Evolutionary conservation across 1,284 basidiomycete genomes (phyloP).

Genomic region (Xerocomus nothofagi): DNA sequence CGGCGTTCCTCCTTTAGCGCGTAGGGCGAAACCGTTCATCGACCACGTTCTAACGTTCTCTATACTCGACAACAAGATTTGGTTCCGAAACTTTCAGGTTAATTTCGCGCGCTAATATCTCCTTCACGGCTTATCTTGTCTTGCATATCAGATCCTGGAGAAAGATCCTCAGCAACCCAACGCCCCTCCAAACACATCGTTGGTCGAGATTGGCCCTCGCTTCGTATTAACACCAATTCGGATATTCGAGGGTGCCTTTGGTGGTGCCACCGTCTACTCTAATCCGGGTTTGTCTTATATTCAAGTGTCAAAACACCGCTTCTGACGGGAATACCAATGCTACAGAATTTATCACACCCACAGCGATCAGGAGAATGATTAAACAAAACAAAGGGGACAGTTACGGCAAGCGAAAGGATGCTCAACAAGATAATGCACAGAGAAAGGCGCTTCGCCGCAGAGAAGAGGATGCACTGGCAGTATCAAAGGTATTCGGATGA

Average conservation of each 20-base stretch:
- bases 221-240: slow-evolving; percentile 98
- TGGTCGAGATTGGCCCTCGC: slow-evolving; percentile 95
- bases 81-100: slow-evolving; percentile 99
- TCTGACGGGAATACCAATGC: slow-evolving; percentile 7
- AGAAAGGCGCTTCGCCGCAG: slow-evolving; percentile 68
- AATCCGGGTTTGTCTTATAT: slow-evolving; percentile 73
- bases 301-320: slow-evolving; percentile 1
- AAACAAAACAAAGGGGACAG: slow-evolving; percentile 76
- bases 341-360: slow-evolving; percentile 88
- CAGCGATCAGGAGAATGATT: slow-evolving; percentile 73
- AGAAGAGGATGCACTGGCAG: slow-evolving; percentile 80
- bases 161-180: slow-evolving; percentile 77
- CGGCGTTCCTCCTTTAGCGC: slow-evolving; percentile 86
- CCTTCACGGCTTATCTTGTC: not conserved
- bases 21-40: slow-evolving; percentile 95
- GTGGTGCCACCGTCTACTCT: slow-evolving; percentile 93
- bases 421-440: slow-evolving; percentile 63
- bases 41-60: slow-evolving; percentile 98
- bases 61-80: slow-evolving; percentile 93
- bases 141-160: slow-evolving; percentile 61
- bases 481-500: slow-evolving; percentile 88
- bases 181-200: slow-evolving; percentile 71
- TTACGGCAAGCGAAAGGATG: slow-evolving; percentile 80
- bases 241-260: slow-evolving; percentile 97
- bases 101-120: slow-evolving; percentile 17